Evolutionary conservation across 1,284 basidiomycete genomes (phyloP), one percentile per base, ranked within the genome.

Genomic region (Phenoliferia sp.): DNA sequence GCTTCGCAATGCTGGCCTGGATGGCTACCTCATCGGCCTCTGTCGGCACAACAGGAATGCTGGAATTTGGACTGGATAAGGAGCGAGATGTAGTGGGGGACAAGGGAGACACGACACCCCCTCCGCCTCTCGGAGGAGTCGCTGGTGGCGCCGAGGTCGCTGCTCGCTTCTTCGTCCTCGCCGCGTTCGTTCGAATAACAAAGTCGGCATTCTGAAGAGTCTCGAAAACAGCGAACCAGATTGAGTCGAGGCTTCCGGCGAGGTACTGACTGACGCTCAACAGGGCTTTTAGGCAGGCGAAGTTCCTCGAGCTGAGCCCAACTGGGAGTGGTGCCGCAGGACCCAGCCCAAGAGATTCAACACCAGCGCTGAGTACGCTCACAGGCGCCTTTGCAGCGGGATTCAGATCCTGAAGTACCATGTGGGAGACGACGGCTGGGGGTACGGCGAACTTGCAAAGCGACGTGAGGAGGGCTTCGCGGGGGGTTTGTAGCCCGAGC

Each of bases 201-300:
- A 92, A 93, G 73, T 94, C 92, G 7, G 93, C 92, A 74, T 94
- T 95, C 79, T 96, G 93, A 44, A 96, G 80, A 1, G 89, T 87
- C 76, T 96, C 93, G 58, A 99, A 84, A 9, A 98, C 85, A 57
- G 89, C 85, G 77, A 92, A 93, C 95, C 95, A 99, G 70, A 89
- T 91, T 48, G 86, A 84, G 15, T 88, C 92, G 0, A 98, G 84
- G 63, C 87, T 90, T 0, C 90, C 90, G 0, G 90, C 90, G 3
- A 98, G 84, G 75, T 90, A 90, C 61, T 92, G 82, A 0, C 90
- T 87, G 67, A 90, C 89, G 0, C 86, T 83, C 15, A 96, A 83
- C 59, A 94, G 82, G 1, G 91, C 89, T 70, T 90, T 90, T 63
- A 98, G 80, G 76, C 94, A 97, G 0, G 92, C 90, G 70, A 96